A percentile compares a stretch with the other conserved stretches of the same genome.
Evolutionary conservation across 2,329 filamentous ascomycete species (phyloP).

Genomic region (Penicillium sclerotigenum): DNA sequence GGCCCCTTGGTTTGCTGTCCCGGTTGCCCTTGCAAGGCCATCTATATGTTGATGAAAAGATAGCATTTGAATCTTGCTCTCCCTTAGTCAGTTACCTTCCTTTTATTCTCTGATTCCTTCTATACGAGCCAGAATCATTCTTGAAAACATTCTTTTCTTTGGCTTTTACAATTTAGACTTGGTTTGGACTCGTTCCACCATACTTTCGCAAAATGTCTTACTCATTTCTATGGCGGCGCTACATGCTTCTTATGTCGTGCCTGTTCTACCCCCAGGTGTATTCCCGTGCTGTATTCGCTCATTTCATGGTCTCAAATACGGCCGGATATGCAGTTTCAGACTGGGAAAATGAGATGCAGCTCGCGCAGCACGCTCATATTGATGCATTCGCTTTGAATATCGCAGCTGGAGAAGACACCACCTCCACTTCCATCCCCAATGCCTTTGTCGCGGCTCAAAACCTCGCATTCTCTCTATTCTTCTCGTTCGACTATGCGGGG

Average conservation of each 20-base stretch:
- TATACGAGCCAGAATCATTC: neutral
- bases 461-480: conserved; percentile 32
- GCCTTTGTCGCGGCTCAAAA: conserved; percentile 31
- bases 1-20: too few relatives aligned
- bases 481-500: conserved; percentile 36
- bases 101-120: neutral
- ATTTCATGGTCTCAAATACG: conserved; percentile 16
- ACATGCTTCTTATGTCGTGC: neutral
- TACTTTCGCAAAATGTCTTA: neutral
- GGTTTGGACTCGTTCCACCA: neutral
- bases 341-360: conserved; percentile 28
- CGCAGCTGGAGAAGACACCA: conserved; percentile 31
- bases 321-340: conserved; percentile 22
- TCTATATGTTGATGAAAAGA: neutral
- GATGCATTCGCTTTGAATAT: conserved; percentile 36
- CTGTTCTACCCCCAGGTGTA: neutral
- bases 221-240: neutral
- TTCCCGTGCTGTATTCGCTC: neutral
- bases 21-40: too few relatives aligned
- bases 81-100: neutral
- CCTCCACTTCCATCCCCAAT: conserved; percentile 26
- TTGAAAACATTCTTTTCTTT: neutral
- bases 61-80: neutral
- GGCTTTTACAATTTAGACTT: neutral
- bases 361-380: conserved; percentile 31